Base-by-base conservation (phyloP, 805 yeast species). In the Ogataea haglerorum region DNA sequence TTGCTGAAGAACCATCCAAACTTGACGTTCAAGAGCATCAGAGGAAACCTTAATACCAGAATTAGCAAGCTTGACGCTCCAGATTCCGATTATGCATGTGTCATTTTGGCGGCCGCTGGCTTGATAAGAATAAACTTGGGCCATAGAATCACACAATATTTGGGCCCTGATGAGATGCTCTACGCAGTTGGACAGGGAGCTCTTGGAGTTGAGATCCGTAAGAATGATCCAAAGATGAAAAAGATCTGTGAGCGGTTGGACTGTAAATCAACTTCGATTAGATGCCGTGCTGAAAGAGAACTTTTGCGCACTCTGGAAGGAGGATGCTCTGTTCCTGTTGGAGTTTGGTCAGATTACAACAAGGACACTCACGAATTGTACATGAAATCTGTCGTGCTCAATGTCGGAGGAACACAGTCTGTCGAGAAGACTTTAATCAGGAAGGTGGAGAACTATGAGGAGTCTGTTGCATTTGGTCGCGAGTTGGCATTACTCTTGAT, bases 151-250 rank as follows among this genome's bases (percentile, higher is more conserved):
- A 80, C 96, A 5, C 70, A 75, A 47, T 73, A 70, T 49, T 70
- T 93, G 47, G 78, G 82, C 41, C 72, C 80, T 5, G 84, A 86
- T 24, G 85, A 82, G 40, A 86, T 91, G 95, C 84, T 80, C 59
- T 86, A 91, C 60, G 96, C 99, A 1, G 96, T 93, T 33, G 99
- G 99, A n/a, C 99, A 93, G 68, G 99, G 99, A 48, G 98, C 98
- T 0, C 65, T 93, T 32, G 99, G 98, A 14, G 69, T 93, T 19
- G 99, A 93, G 66, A 86, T 91, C 51, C 75, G 95, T 53, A 73
- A 73, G 43, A 75, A 73, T 44, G 96, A 93, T 61, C 56, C 62
- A 5, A 66, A 69, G 36, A 76, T 85, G 64, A 67, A 67, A 51
- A 63, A 72, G 40, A 70, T 90, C 14, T 75, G 95, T 52, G 62